Base-by-base conservation (phyloP, 129 eudicot species). In the Artemisia argyi region DNA sequence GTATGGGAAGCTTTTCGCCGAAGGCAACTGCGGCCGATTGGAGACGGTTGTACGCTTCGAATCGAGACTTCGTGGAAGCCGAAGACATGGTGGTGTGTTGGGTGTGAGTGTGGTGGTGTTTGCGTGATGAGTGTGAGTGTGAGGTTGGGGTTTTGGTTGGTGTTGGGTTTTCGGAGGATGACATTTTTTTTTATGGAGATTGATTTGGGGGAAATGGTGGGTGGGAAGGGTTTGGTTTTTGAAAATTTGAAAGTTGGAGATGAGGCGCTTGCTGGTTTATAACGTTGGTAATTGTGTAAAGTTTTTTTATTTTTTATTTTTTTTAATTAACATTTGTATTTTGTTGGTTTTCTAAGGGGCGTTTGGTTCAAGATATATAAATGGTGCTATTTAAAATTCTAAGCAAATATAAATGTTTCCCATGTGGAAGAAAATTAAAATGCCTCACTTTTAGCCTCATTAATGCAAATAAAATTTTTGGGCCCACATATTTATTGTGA, bases 1-100 rank as follows among this genome's bases (percentile, higher is more conserved):
- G 99, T 15, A 94, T 94, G 5, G 98, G 96, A 32, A 94, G 93
- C 55, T 94, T 90, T 84, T 94, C 98, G 5, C 98, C 98, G 46
- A 94, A 94, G 1, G 97, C 98, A 0, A 94, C 97, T 5, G 98
- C 98, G 44, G 98, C 98, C 0, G 96, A 90, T 78, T 94, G 98
- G 4, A 94, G 89, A 14, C 97, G 91, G 73, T 86, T 94, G 75
- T 90, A 94, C 62, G 98, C 98, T 73, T 93, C 96, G 73, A 87
- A 89, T 2, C 98, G 84, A 51, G 75, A 74, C 73, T 82, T 83
- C 53, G 82, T 75, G 32, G 83, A 86, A 26, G 86, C 77, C 14
- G 81, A 66, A 24, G 82, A 69, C 18, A 75, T 75, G 70, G 60
- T 75, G 32, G 82, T 53, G 11, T 39, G 46, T 39, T 39, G 86